phyloP scores from a whole-genome alignment of 176 grass and related monocot genomes.

The Dendrocalamus sinicus region DNA sequence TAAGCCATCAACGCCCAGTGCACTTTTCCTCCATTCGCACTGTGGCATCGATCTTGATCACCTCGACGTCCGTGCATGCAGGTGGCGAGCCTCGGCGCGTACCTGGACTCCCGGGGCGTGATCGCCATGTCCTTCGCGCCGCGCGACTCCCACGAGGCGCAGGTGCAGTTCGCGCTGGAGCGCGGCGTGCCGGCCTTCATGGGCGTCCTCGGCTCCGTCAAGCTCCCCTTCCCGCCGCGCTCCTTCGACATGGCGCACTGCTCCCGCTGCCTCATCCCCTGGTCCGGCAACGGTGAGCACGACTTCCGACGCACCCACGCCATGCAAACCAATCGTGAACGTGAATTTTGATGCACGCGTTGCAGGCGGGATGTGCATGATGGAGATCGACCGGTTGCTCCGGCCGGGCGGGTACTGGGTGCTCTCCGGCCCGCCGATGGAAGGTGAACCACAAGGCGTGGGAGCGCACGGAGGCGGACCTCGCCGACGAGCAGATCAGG shows the following conservation, averaged over 20 bases:
- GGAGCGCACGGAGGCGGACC: slow-evolving; percentile 75
- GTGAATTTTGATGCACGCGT: not conserved
- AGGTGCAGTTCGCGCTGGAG: slow-evolving; percentile 91
- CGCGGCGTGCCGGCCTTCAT: slow-evolving; percentile 89
- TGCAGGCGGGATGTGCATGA: slow-evolving; percentile 84
- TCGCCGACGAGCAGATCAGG: slow-evolving; percentile 64
- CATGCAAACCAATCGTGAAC: not conserved
- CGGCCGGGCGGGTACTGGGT: slow-evolving; percentile 90
- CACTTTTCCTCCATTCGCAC: not conserved
- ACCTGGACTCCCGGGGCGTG: slow-evolving; percentile 73
- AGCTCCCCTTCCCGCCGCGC: slow-evolving; percentile 82
- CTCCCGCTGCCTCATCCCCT: slow-evolving; percentile 92
- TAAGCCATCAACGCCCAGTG: not conserved
- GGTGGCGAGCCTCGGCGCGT: slow-evolving; percentile 92
- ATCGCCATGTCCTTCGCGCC: slow-evolving; percentile 93
- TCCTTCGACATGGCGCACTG: slow-evolving; percentile 98
- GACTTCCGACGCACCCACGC: not conserved
- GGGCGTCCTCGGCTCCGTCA: slow-evolving; percentile 86
- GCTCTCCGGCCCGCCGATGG: slow-evolving; percentile 89
- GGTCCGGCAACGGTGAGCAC: slow-evolving; percentile 71
- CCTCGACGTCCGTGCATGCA: not conserved
- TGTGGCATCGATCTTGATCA: not conserved
- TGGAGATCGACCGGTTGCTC: slow-evolving; percentile 93
- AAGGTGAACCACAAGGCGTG: slow-evolving; percentile 55
- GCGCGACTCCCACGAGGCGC: slow-evolving; percentile 93